A percentile compares a stretch with the other conserved stretches of the same genome.
These are phyloP conservation scores for Colletotrichum musae DNA, from an alignment of 2,329 filamentous ascomycete species.

Conservation along the genomic window DNA sequence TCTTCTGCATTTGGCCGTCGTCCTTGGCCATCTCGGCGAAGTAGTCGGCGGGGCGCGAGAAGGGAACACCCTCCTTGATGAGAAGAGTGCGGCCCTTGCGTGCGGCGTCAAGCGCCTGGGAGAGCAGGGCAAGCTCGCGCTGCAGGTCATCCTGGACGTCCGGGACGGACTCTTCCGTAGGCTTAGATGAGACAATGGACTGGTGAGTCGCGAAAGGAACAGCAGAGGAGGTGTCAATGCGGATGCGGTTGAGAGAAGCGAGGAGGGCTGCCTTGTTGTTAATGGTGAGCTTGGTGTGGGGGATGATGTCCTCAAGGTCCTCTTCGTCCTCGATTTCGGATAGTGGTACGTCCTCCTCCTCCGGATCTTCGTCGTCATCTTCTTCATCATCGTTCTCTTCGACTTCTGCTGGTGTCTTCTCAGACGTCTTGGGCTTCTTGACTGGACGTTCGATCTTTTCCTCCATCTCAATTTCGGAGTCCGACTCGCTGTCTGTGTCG, in stretches of 20 bases:
- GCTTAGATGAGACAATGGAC: constrained; percentile 76
- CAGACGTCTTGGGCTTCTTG: constrained; percentile 60
- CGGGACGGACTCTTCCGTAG: constrained; percentile 76
- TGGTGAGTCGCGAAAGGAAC: constrained; percentile 89
- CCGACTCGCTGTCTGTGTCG: constrained; percentile 72
- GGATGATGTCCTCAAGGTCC: constrained; percentile 88
- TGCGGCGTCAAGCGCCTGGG: constrained; percentile 86
- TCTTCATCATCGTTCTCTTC: constrained; percentile 64
- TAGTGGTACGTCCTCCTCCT: constrained; percentile 89
- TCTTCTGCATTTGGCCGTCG: constrained; percentile 97
- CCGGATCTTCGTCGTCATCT: constrained; percentile 76
- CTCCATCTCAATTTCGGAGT: constrained; percentile 84
- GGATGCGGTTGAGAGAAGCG: constrained; percentile 84
- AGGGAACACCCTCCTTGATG: constrained; percentile 85
- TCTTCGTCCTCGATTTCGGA: constrained; percentile 88
- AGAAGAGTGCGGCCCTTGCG: constrained; percentile 80
- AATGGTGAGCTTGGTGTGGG: constrained; percentile 94
- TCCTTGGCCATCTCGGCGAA: constrained; percentile 99
- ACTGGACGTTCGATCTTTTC: constrained; percentile 73
- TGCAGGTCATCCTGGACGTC: constrained; percentile 93
- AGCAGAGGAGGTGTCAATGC: constrained; percentile 74
- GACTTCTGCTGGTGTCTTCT: constrained; percentile 48
- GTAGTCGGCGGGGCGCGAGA: constrained; percentile 92
- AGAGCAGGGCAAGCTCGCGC: constrained; percentile 94
- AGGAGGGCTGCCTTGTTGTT: constrained; percentile 94